These are phyloP conservation scores for Physocladia obscura DNA, from an alignment of 192 early-diverging fungal species.

Conservation along the genomic window DNA sequence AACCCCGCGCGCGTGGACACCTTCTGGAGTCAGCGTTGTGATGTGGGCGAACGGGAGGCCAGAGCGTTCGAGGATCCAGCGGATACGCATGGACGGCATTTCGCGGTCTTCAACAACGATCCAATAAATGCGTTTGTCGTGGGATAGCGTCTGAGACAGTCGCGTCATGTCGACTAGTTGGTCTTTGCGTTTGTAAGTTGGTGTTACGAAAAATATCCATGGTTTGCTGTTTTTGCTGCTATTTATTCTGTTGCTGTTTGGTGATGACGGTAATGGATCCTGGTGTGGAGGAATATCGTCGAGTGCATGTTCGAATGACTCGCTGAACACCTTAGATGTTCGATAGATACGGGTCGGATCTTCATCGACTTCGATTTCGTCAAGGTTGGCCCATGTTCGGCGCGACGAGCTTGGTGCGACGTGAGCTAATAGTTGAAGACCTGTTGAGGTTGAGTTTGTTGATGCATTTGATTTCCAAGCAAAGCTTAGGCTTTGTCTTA, in stretches of 20 bases:
- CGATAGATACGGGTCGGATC: background rate
- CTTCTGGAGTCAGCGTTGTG: background rate
- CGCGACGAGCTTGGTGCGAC: too few species aligned
- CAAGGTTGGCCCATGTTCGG: too few species aligned
- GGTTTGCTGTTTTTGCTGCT: background rate
- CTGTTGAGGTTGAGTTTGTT: too few species aligned
- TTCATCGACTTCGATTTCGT: too few species aligned
- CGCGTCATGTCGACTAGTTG: background rate
- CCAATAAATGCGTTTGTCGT: background rate
- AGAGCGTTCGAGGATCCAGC: background rate
- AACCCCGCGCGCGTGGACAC: background rate
- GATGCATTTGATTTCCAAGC: too few species aligned
- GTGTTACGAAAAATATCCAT: background rate
- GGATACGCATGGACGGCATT: background rate
- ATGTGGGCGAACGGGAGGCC: background rate
- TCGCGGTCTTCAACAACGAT: background rate
- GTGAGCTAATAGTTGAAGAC: too few species aligned
- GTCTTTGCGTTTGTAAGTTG: background rate
- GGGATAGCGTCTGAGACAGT: background rate
- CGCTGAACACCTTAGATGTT: background rate
- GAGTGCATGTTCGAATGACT: background rate
- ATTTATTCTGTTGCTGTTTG: too few species aligned
- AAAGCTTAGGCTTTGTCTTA: too few species aligned
- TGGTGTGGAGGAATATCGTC: background rate
- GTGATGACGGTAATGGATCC: background rate